A percentile compares a stretch with the other conserved stretches of the same genome.
phyloP scores from a whole-genome alignment of 345 rosid genomes.

The Toxicodendron radicans region DNA sequence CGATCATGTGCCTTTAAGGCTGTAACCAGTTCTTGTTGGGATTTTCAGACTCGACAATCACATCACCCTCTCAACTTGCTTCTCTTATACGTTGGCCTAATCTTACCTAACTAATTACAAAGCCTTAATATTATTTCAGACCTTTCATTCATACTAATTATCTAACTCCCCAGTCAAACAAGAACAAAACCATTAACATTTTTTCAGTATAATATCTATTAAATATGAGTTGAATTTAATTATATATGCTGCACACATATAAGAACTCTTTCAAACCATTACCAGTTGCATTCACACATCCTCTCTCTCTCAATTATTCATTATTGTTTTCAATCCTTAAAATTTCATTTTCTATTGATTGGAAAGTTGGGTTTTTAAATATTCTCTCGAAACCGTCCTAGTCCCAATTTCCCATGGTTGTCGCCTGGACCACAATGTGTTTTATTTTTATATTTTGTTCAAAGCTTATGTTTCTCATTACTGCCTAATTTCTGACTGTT shows the following conservation, averaged over 20 bases:
- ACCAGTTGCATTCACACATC: not conserved
- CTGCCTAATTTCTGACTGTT: slow-evolving; percentile 25
- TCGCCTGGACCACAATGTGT: slow-evolving; percentile 33
- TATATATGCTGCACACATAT: too few relatives aligned
- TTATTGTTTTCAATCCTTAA: not conserved
- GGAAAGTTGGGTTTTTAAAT: not conserved
- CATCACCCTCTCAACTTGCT: slow-evolving; percentile 3
- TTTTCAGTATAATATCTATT: too few relatives aligned
- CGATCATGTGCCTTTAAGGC: slow-evolving; percentile 43
- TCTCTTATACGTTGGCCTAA: too few relatives aligned
- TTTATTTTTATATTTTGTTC: not conserved
- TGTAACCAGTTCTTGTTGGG: slow-evolving; percentile 32
- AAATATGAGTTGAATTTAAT: too few relatives aligned
- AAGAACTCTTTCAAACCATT: too few relatives aligned
- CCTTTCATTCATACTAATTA: too few relatives aligned
- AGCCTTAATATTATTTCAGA: too few relatives aligned
- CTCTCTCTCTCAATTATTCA: not conserved
- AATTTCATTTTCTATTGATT: not conserved
- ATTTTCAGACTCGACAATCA: slow-evolving; percentile 25
- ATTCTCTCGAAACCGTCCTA: slow-evolving; percentile 22
- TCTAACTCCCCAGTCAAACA: too few relatives aligned
- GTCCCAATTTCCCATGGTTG: slow-evolving; percentile 25
- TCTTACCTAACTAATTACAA: too few relatives aligned
- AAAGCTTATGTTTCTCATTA: not conserved
- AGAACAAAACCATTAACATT: too few relatives aligned